These are phyloP conservation scores for Ambrosiella beaveri DNA, from an alignment of 2,329 filamentous ascomycete species.

Conservation along the genomic window DNA sequence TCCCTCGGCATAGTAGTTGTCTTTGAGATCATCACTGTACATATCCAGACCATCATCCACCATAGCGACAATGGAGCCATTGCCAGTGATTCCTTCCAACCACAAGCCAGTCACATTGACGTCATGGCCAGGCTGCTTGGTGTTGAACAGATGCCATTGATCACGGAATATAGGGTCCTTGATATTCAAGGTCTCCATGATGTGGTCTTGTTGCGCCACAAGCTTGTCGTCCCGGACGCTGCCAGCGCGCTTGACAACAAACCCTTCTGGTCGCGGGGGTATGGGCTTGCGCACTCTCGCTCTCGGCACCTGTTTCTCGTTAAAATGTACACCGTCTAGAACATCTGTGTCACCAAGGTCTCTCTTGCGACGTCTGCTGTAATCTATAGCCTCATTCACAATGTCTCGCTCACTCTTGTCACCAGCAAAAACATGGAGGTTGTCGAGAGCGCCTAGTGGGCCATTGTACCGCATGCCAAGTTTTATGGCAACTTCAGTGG, in stretches of 20 bases:
- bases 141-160: constrained; percentile 92
- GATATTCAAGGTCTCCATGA: constrained; percentile 56
- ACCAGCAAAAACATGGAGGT: constrained; percentile 77
- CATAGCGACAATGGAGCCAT: constrained; percentile 78
- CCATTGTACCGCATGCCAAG: constrained; percentile 71
- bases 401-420: constrained; percentile 43
- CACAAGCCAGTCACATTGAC: constrained; percentile 93
- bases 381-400: constrained; percentile 21
- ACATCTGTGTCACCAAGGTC: constrained; percentile 33
- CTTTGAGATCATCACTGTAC: constrained; percentile 79
- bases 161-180: constrained; percentile 78
- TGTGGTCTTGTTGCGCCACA: constrained; percentile 37
- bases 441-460: constrained; percentile 54
- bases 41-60: constrained; percentile 95
- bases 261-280: constrained; percentile 22
- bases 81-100: constrained; percentile 77
- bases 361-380: constrained; percentile 41
- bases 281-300: constrained; percentile 33
- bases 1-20: constrained; percentile 82
- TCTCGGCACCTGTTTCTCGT: constrained; percentile 51
- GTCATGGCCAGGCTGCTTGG: constrained; percentile 66
- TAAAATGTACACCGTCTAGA: constrained; percentile 58
- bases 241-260: constrained; percentile 11
- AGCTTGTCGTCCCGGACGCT: constrained; percentile 22
- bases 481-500: constrained; percentile 49